Conservation (phyloP, 371 early-diverging fungal genomes). For the Circinella minor region DNA sequence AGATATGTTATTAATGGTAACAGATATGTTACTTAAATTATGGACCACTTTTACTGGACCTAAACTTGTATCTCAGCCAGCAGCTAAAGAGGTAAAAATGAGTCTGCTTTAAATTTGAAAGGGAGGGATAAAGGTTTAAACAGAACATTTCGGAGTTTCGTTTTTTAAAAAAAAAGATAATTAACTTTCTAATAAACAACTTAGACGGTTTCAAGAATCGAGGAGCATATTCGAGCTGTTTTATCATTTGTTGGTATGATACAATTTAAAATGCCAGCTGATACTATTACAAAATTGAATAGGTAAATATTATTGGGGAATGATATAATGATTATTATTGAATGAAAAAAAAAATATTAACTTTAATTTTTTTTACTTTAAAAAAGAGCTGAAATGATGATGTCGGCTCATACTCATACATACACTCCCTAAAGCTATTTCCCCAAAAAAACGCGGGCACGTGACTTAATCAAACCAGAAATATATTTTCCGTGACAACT, state of each 20-base stretch:
- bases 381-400: slow-evolving; percentile 23
- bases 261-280: slow-evolving; percentile 83
- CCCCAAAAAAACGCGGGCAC: no score
- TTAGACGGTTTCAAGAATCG: slow-evolving; percentile 24
- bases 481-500: no score
- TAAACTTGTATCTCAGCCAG: slow-evolving; percentile 12
- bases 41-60: slow-evolving; percentile 23
- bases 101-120: background rate
- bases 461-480: no score
- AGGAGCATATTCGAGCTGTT: slow-evolving; percentile 62
- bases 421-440: no score
- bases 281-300: slow-evolving; percentile 78
- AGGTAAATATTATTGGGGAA: no score
- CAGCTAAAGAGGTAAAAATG: slow-evolving; percentile 22
- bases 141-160: background rate
- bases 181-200: background rate
- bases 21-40: slow-evolving; percentile 66
- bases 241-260: slow-evolving; percentile 84
- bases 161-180: background rate
- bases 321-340: no score
- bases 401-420: slow-evolving; percentile 4
- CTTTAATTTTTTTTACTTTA: no score
- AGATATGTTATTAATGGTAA: slow-evolving; percentile 72
- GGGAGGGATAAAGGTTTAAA: background rate
- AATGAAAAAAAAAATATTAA: no score